Evolutionary conservation across 2,329 filamentous ascomycete species (phyloP).

Genomic region (Aureobasidium sp.): DNA sequence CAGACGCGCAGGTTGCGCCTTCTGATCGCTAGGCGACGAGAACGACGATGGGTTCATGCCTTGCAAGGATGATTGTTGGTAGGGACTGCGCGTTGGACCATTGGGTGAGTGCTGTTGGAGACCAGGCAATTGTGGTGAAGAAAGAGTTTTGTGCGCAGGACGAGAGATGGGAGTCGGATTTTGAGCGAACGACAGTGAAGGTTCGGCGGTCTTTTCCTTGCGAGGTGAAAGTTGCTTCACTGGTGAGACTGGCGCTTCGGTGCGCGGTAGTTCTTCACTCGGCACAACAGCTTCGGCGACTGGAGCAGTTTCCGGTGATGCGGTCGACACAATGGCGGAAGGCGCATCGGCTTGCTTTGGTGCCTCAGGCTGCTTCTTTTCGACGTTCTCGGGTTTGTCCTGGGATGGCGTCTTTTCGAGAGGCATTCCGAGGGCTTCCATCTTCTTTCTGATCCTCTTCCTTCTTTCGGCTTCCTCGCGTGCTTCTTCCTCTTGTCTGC

Average conservation of each 20-base stretch:
- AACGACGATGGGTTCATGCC: constrained; percentile 39
- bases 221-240: constrained; percentile 1
- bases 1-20: constrained; percentile 22
- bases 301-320: constrained; percentile 12
- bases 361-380: not conserved
- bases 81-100: constrained; percentile 1
- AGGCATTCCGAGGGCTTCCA: constrained; percentile 59
- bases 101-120: constrained; percentile 9
- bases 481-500: constrained; percentile 55
- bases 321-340: constrained; percentile 8
- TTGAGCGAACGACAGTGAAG: constrained; percentile 26
- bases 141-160: not conserved
- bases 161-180: constrained; percentile 32
- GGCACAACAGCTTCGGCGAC: constrained; percentile 14
- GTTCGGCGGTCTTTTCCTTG: constrained; percentile 4
- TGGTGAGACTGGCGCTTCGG: constrained; percentile 15
- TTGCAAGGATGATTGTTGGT: constrained; percentile 6
- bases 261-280: not conserved
- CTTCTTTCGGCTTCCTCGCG: constrained; percentile 63
- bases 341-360: not conserved
- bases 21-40: constrained; percentile 27
- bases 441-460: constrained; percentile 62
- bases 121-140: constrained; percentile 6
- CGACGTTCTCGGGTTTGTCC: constrained; percentile 13
- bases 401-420: constrained; percentile 16